Conservation (phyloP, 2,329 filamentous ascomycete genomes). For the Ramichloridium luteum region DNA sequence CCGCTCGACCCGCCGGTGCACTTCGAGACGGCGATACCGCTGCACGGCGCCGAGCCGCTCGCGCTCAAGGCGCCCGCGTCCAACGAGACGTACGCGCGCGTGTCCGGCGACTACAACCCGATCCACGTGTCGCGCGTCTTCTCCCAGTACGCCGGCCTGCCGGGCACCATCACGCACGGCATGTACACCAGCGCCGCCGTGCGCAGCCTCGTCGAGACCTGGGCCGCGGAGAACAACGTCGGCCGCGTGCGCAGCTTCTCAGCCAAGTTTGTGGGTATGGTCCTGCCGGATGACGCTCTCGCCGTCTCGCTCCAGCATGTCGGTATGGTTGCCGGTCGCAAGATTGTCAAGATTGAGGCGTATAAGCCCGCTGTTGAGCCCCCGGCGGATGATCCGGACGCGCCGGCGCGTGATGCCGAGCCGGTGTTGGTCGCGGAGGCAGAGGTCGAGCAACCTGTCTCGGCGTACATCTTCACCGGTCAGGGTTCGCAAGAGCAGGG, state of each 20-base stretch:
- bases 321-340: slow-evolving; percentile 94
- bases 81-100: slow-evolving; percentile 94
- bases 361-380: slow-evolving; percentile 89
- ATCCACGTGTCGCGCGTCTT: slow-evolving; percentile 98
- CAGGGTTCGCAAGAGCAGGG: slow-evolving; percentile 98
- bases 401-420: slow-evolving; percentile 54
- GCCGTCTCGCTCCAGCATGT: slow-evolving; percentile 92
- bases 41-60: slow-evolving; percentile 83
- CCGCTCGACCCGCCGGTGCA: slow-evolving; percentile 92
- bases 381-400: no score
- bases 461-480: slow-evolving; percentile 94
- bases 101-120: slow-evolving; percentile 96
- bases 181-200: slow-evolving; percentile 99
- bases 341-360: slow-evolving; percentile 98
- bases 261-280: slow-evolving; percentile 95
- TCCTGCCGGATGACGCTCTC: slow-evolving; percentile 89
- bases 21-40: slow-evolving; percentile 93
- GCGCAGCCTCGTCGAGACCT: slow-evolving; percentile 90
- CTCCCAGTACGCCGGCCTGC: slow-evolving; percentile 86
- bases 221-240: slow-evolving; percentile 97
- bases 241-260: slow-evolving; percentile 96
- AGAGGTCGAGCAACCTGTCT: slow-evolving; percentile 93
- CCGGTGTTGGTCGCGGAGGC: slow-evolving; percentile 93
- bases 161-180: slow-evolving; percentile 94
- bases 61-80: slow-evolving; percentile 83